phyloP scores from a whole-genome alignment of 148 eudicot genomes.

The Vaccinium darrowii region DNA sequence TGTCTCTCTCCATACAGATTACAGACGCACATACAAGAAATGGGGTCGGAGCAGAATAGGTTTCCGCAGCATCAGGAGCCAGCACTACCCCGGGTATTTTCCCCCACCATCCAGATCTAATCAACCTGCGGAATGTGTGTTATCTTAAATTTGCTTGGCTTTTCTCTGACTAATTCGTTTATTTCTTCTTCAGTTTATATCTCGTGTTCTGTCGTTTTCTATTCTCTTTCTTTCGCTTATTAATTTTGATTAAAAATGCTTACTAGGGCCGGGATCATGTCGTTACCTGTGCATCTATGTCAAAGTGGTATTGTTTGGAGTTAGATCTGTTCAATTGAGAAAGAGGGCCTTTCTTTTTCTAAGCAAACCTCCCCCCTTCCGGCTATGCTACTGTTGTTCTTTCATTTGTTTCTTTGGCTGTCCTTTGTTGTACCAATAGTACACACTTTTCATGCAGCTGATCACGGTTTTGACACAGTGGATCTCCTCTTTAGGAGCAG shows the following conservation, averaged over 20 bases:
- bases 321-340: neutral
- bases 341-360: neutral
- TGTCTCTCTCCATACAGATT: neutral
- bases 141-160: neutral
- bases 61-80: conserved; percentile 55
- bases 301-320: neutral
- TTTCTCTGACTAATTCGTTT: neutral
- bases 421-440: neutral
- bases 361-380: neutral
- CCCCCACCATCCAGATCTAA: conserved; percentile 12
- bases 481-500: neutral
- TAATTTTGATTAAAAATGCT: neutral
- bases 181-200: neutral
- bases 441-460: neutral
- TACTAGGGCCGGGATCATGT: neutral
- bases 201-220: neutral
- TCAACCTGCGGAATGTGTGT: neutral
- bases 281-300: conserved; percentile 3
- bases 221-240: neutral
- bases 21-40: conserved; percentile 14
- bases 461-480: neutral
- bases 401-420: neutral
- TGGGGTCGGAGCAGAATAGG: conserved; percentile 74
- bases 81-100: conserved; percentile 44
- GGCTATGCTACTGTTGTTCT: neutral